These are phyloP conservation scores for Didymella lethalis DNA, from an alignment of 2,329 filamentous ascomycete species.

Conservation along the genomic window DNA sequence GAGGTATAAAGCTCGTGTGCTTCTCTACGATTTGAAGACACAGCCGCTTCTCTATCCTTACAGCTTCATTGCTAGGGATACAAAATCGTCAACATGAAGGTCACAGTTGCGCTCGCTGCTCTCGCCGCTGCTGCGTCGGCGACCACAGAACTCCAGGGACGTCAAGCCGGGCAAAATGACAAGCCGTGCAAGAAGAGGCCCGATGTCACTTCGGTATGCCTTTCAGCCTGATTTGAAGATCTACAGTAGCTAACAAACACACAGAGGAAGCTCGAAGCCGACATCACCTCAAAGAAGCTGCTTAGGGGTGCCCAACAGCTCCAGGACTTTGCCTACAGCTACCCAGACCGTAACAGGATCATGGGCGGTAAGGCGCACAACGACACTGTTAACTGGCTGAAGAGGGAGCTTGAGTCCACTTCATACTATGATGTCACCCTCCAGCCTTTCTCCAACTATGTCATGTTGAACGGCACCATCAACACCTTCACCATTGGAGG, in stretches of 20 bases:
- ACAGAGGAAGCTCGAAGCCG: slow-evolving; percentile 40
- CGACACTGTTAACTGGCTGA: slow-evolving; percentile 51
- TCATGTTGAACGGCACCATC: slow-evolving; percentile 33
- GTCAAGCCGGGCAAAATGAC: slow-evolving; percentile 25
- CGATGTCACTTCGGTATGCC: slow-evolving; percentile 35
- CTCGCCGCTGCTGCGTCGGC: slow-evolving; percentile 33
- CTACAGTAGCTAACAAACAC: slow-evolving; percentile 15
- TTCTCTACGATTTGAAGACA: background rate
- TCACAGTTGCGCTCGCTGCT: slow-evolving; percentile 32
- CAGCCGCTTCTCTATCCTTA: slow-evolving; percentile 16
- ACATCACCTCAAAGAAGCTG: slow-evolving; percentile 39
- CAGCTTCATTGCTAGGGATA: slow-evolving; percentile 13
- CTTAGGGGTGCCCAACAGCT: slow-evolving; percentile 43
- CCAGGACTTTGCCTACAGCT: slow-evolving; percentile 51
- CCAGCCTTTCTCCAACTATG: slow-evolving; percentile 37
- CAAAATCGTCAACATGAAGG: slow-evolving; percentile 31
- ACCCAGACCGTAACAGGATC: slow-evolving; percentile 48
- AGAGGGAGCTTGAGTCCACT: slow-evolving; percentile 39
- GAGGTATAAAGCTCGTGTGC: slow-evolving; percentile 11
- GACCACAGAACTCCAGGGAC: slow-evolving; percentile 21
- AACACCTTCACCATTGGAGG: slow-evolving; percentile 35
- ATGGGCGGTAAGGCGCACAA: slow-evolving; percentile 51
- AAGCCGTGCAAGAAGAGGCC: slow-evolving; percentile 29
- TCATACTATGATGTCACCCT: slow-evolving; percentile 50
- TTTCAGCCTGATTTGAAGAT: background rate